Conservation (phyloP, 148 eudicot species). For the Fagopyrum esculentum region DNA sequence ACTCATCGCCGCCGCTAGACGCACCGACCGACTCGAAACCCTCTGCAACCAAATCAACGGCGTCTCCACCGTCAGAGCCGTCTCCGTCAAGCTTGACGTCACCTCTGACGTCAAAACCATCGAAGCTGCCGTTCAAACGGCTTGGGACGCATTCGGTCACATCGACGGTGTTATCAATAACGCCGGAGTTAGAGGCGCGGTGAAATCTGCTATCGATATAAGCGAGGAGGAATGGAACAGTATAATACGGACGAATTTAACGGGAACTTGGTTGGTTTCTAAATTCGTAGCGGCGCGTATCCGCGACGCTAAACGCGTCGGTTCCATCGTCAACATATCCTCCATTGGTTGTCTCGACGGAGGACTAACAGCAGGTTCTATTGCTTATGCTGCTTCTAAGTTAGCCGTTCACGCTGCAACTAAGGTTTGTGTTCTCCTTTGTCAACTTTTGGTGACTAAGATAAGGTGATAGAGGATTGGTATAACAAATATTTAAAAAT, state of each 20-base stretch:
- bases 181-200: slow-evolving; percentile 24
- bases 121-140: too few species aligned
- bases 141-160: too few species aligned
- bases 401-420: slow-evolving; percentile 37
- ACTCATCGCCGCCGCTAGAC: too few species aligned
- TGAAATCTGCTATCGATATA: slow-evolving; percentile 31
- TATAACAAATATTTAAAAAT: too few species aligned
- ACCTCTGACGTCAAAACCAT: too few species aligned
- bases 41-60: too few species aligned
- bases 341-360: slow-evolving; percentile 49
- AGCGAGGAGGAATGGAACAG: slow-evolving; percentile 67
- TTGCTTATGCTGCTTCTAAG: slow-evolving; percentile 54
- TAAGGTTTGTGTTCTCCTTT: slow-evolving; percentile 23
- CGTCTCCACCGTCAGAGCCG: too few species aligned
- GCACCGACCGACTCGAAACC: too few species aligned
- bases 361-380: slow-evolving; percentile 32
- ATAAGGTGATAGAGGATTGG: too few species aligned
- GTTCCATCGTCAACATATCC: slow-evolving; percentile 57
- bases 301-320: slow-evolving; percentile 48
- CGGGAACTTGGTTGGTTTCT: slow-evolving; percentile 63
- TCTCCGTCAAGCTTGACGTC: too few species aligned
- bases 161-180: too few species aligned
- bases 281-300: slow-evolving; percentile 49
- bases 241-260: slow-evolving; percentile 38
- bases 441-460: too few species aligned